Evolutionary conservation across 176 grass and related monocot genomes (phyloP).

Genomic region (Eleusine indica): DNA sequence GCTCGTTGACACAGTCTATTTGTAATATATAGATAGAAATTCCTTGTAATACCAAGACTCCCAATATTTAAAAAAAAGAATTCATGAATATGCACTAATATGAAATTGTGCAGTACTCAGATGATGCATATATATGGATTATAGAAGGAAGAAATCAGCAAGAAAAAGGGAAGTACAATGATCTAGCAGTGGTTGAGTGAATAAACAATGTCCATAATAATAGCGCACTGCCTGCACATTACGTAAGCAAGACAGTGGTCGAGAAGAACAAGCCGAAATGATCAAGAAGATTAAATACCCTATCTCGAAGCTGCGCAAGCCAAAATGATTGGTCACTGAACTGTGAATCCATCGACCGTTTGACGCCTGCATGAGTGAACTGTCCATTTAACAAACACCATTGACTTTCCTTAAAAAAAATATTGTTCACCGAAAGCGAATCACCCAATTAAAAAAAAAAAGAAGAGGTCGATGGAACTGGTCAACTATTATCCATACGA

Average conservation of each 20-base stretch:
- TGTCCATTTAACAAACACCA: slow-evolving; percentile 13
- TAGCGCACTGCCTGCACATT: not conserved
- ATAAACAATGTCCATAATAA: not conserved
- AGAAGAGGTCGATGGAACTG: slow-evolving; percentile 18
- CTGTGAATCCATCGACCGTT: not conserved
- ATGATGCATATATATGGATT: no score
- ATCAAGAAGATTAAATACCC: not conserved
- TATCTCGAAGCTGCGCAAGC: slow-evolving; percentile 16
- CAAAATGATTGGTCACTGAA: slow-evolving; percentile 21
- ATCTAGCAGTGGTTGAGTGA: not conserved
- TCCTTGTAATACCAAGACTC: no score
- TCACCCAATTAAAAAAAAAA: not conserved
- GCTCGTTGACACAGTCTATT: no score
- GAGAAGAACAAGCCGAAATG: not conserved
- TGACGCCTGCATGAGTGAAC: not conserved
- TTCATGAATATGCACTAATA: no score
- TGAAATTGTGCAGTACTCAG: no score
- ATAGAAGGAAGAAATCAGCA: not conserved
- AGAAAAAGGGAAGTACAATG: not conserved
- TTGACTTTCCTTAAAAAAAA: slow-evolving; percentile 17
- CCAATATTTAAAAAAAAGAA: no score
- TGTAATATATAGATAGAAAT: no score
- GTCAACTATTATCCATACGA: slow-evolving; percentile 47
- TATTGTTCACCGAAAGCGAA: not conserved
- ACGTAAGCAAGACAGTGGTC: not conserved